Conservation (phyloP, 176 grass and related monocot genomes). For the Triticum dicoccoides region DNA sequence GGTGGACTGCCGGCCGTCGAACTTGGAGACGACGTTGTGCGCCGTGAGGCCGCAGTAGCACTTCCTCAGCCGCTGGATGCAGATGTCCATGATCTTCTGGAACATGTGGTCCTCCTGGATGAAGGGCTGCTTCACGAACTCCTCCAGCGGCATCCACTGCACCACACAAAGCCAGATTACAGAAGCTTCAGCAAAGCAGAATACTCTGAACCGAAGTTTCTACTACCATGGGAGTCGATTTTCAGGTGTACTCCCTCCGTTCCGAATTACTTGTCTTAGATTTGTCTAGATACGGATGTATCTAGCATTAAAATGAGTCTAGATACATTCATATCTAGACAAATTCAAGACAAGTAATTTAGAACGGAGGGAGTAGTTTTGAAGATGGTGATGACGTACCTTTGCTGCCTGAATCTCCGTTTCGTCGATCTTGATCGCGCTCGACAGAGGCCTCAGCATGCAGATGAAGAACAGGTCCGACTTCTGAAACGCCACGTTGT, state of each 20-base stretch:
- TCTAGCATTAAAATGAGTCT: no score
- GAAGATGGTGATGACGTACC: slow-evolving; percentile 28
- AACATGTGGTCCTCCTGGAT: slow-evolving; percentile 95
- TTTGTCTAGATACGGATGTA: no score
- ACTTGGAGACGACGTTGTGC: slow-evolving; percentile 81
- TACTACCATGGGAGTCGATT: no score
- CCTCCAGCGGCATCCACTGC: slow-evolving; percentile 86
- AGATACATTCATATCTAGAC: no score
- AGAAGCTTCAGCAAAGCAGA: not conserved
- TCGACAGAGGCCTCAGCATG: slow-evolving; percentile 81
- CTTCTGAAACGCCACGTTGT: slow-evolving; percentile 86
- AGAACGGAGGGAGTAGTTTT: no score
- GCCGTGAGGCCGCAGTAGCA: slow-evolving; percentile 81
- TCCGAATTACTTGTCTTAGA: no score
- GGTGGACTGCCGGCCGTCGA: slow-evolving; percentile 73
- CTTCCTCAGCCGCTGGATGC: slow-evolving; percentile 77
- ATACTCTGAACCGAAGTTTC: no score
- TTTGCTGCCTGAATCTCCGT: slow-evolving; percentile 87
- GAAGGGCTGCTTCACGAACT: slow-evolving; percentile 82
- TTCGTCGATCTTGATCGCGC: slow-evolving; percentile 84
- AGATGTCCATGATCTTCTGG: slow-evolving; percentile 91
- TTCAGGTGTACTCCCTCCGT: no score
- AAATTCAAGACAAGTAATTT: no score
- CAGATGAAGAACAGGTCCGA: slow-evolving; percentile 98
- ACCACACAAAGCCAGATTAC: not conserved